These are phyloP conservation scores for Didymella arachidicola DNA, from an alignment of 2,329 filamentous ascomycete genomes.

Conservation along the genomic window DNA sequence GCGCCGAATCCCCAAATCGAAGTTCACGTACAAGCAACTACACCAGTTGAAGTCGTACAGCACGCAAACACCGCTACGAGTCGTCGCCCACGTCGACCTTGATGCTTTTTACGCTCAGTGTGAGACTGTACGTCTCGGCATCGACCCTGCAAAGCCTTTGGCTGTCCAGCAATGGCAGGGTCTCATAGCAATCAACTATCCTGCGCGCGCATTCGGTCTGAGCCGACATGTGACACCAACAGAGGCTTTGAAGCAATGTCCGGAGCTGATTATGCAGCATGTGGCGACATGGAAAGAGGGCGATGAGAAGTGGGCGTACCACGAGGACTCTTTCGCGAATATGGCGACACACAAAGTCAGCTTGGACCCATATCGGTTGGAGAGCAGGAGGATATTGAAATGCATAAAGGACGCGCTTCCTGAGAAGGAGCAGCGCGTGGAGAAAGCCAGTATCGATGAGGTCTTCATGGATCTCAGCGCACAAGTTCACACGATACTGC, in stretches of 20 bases:
- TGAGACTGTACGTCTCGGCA: conserved; percentile 84
- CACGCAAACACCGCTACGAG: conserved; percentile 78
- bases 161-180: conserved; percentile 97
- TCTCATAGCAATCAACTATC: conserved; percentile 95
- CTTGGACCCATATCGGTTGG: conserved; percentile 85
- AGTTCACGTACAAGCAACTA: conserved; percentile 86
- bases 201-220: conserved; percentile 82
- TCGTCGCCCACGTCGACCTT: conserved; percentile 90
- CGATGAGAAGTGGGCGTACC: conserved; percentile 90
- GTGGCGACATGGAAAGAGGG: conserved; percentile 95
- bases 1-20: conserved; percentile 62
- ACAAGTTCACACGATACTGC: conserved; percentile 77
- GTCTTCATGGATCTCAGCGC: conserved; percentile 92
- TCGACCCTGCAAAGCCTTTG: conserved; percentile 78
- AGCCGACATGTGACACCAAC: conserved; percentile 77
- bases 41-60: conserved; percentile 75
- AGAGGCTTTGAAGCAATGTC: conserved; percentile 88
- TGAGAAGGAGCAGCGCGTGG: conserved; percentile 71
- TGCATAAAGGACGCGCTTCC: conserved; percentile 78
- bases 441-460: conserved; percentile 96
- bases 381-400: conserved; percentile 83
- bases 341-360: conserved; percentile 93
- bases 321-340: conserved; percentile 77
- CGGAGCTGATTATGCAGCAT: conserved; percentile 84
- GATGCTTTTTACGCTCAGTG: conserved; percentile 97